Evolutionary conservation across 1,139 yeast species (phyloP), one percentile per base, ranked within the genome.

Genomic region (Diutina catenulata): DNA sequence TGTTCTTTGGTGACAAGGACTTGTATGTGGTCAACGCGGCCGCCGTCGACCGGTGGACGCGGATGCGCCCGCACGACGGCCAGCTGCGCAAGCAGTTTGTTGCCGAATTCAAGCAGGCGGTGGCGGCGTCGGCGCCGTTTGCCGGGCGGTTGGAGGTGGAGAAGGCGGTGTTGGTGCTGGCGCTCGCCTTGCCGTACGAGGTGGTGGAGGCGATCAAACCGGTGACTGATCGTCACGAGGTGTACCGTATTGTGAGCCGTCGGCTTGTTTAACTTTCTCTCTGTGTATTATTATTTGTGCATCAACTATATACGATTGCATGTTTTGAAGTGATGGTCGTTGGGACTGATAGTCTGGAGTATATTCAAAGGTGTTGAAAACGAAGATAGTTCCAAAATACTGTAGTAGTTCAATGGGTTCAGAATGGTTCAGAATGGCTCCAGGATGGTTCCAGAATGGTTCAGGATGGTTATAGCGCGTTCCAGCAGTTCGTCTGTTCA

Each of bases 1-100:
- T 31, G 18, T 31, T 31, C 35, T 31, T 31, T 21, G 35, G 25
- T 10, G 35, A 31, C 21, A 31, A 31, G 13, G 25, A 31, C 13
- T 31, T 31, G n/a, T 31, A 31, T 14, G 25, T 21, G 10, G 22
- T 21, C 10, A n/a, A 31, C 15, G 35, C 35, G 19, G 14, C 20
- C 5, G 24, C 35, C n/a, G 13, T 31, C 13, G 23, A 31, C 4
- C 24, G 35, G 15, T 31, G 35, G 35, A 19, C 24, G 7, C 20
- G 21, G 13, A 31, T 31, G 35, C 3, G 16, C 4, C 35, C 35
- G 9, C n/a, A 31, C 9, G 25, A 16, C 9, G 24, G 23, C 7
- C n/a, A 31, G 19, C 21, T 21, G 25, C 13, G 9, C 18, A 9
- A 10, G 6, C 11, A 21, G 15, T 31, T 31, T 31, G 13, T 31